These are phyloP conservation scores for Castanea mollissima DNA, from an alignment of 306 rosid genomes.

Conservation along the genomic window DNA sequence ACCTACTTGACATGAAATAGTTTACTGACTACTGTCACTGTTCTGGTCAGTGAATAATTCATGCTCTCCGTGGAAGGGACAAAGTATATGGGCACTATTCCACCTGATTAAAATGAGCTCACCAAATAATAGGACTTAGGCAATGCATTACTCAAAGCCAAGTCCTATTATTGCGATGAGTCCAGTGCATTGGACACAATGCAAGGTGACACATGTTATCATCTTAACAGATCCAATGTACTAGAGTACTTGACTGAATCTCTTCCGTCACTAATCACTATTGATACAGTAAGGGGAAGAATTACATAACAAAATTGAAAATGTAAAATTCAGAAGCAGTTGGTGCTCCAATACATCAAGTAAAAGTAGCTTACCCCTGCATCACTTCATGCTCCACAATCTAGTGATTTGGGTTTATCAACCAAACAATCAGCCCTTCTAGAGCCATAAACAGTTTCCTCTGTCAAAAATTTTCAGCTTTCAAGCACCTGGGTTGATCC, in stretches of 20 bases:
- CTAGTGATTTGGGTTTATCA: background rate
- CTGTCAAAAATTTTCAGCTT: background rate
- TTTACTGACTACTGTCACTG: background rate
- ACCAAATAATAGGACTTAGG: background rate
- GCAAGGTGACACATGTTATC: no score
- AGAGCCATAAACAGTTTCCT: background rate
- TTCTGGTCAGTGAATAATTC: background rate
- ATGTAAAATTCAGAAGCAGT: background rate
- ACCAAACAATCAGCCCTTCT: background rate
- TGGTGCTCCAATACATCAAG: background rate
- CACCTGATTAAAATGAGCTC: background rate
- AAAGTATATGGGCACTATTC: background rate
- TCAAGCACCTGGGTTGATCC: background rate
- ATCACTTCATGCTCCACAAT: slow-evolving; percentile 4
- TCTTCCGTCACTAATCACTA: no score
- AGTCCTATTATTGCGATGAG: no score
- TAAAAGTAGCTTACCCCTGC: slow-evolving; percentile 6
- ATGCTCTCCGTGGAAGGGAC: background rate
- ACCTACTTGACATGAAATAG: slow-evolving; percentile 3
- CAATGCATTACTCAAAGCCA: no score
- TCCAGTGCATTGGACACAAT: no score
- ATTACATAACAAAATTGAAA: background rate
- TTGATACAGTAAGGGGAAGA: background rate
- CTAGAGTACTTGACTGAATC: no score
- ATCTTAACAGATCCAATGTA: no score